These are phyloP conservation scores for Penicillium waksmanii DNA, from an alignment of 495 filamentous ascomycete genomes.

Conservation along the genomic window DNA sequence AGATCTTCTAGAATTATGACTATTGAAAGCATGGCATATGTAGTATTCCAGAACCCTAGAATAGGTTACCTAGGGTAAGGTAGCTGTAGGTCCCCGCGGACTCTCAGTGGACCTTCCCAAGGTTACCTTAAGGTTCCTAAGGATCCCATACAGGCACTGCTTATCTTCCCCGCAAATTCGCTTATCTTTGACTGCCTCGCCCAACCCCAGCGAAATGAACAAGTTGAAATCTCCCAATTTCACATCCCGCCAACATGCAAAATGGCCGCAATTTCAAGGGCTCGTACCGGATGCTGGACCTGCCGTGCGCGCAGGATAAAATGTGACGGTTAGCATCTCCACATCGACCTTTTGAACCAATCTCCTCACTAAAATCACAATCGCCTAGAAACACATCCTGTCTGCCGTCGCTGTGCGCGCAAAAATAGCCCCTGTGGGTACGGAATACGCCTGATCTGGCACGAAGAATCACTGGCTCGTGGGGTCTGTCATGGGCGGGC, in stretches of 20 bases:
- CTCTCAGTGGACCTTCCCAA: too few relatives aligned
- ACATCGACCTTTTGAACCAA: conserved; percentile 4
- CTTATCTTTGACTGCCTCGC: conserved; percentile 11
- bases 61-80: too few relatives aligned
- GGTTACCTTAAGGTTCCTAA: too few relatives aligned
- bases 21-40: background rate
- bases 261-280: conserved; percentile 21
- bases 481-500: conserved; percentile 30
- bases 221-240: background rate
- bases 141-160: background rate
- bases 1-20: background rate
- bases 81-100: too few relatives aligned
- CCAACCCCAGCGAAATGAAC: background rate
- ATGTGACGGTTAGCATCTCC: conserved; percentile 24
- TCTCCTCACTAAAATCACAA: conserved; percentile 1
- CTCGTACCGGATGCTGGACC: conserved; percentile 28
- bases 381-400: conserved; percentile 20
- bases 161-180: conserved; percentile 19
- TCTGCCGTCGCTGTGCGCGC: conserved; percentile 26
- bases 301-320: conserved; percentile 31
- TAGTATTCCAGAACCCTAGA: too few relatives aligned
- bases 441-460: conserved; percentile 28
- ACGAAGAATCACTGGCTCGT: conserved; percentile 30
- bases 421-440: conserved; percentile 26
- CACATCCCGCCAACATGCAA: background rate